phyloP scores from a whole-genome alignment of 805 yeast species.

The Yamadazyma paraphyllophila region DNA sequence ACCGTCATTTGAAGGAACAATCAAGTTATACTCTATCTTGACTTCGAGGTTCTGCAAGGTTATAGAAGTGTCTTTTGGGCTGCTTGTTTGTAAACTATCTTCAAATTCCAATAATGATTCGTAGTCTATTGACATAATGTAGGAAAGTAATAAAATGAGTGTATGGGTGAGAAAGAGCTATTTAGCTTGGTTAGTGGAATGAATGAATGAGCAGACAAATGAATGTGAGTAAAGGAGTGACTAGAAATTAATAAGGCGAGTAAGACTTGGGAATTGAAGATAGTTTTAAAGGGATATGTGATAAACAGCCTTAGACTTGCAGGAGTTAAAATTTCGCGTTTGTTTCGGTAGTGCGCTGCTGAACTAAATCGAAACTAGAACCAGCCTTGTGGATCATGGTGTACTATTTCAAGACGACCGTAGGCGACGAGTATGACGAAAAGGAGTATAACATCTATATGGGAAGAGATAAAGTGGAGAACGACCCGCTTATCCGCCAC shows the following conservation, averaged over 20 bases:
- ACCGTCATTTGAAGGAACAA: constrained; percentile 11
- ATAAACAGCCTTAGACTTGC: background rate
- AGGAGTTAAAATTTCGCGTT: constrained; percentile 2
- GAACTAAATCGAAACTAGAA: background rate
- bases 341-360: constrained; percentile 1
- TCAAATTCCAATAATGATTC: constrained; percentile 34
- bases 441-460: constrained; percentile 46
- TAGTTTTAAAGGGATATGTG: background rate
- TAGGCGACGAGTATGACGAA: constrained; percentile 20
- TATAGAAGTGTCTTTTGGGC: constrained; percentile 17
- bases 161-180: background rate
- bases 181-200: too few relatives aligned
- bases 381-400: constrained; percentile 23
- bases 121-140: constrained; percentile 18
- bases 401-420: constrained; percentile 26
- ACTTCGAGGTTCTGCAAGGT: constrained; percentile 25
- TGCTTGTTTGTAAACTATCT: constrained; percentile 25
- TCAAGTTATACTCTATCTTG: constrained; percentile 24
- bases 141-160: background rate
- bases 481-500: constrained; percentile 49
- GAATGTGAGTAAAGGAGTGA: background rate
- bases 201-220: background rate
- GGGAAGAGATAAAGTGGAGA: constrained; percentile 77
- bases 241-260: too few relatives aligned
- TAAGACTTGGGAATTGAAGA: background rate